phyloP scores from a whole-genome alignment of 306 rosid species.

The Trifolium pratense region DNA sequence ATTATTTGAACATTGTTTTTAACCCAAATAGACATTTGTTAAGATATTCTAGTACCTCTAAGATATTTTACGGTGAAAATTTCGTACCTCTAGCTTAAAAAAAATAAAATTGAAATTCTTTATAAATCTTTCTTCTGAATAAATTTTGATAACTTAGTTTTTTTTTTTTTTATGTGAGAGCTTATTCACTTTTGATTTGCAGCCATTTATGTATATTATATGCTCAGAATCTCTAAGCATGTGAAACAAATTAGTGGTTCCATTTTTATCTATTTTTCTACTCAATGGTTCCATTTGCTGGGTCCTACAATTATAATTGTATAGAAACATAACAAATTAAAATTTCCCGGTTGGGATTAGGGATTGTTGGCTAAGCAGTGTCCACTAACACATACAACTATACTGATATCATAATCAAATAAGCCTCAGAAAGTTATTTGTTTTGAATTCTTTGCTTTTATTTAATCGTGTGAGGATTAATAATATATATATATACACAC shows the following conservation, averaged over 20 bases:
- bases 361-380: constrained; percentile 39
- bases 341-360: constrained; percentile 43
- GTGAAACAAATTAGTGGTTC: constrained; percentile 71
- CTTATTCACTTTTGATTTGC: constrained; percentile 35
- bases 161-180: not conserved
- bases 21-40: too few relatives aligned
- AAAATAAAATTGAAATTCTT: too few relatives aligned
- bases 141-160: too few relatives aligned
- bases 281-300: constrained; percentile 44
- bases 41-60: too few relatives aligned
- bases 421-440: constrained; percentile 27
- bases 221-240: constrained; percentile 49
- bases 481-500: too few relatives aligned
- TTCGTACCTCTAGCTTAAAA: too few relatives aligned
- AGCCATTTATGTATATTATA: constrained; percentile 24
- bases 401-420: not conserved
- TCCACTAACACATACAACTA: not conserved
- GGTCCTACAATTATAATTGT: constrained; percentile 41
- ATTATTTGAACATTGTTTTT: too few relatives aligned
- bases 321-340: constrained; percentile 57
- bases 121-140: too few relatives aligned
- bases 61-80: too few relatives aligned
- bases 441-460: constrained; percentile 49
- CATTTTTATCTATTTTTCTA: not conserved
- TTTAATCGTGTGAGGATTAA: constrained; percentile 8